phyloP scores from a whole-genome alignment of 2,329 filamentous ascomycete genomes.

The Penicillium digitatum region DNA sequence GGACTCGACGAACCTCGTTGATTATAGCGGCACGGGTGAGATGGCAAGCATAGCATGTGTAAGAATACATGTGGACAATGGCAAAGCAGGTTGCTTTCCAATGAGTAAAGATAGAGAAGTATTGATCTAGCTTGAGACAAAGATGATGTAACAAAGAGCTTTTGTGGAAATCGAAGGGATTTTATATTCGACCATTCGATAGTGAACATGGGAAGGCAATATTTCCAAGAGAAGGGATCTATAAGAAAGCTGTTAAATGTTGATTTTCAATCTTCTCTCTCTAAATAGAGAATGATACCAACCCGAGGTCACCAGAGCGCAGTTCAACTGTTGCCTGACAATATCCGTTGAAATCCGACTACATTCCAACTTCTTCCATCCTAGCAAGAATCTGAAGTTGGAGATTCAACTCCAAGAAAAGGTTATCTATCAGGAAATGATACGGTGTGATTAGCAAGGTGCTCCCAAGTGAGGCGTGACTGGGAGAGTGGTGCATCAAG shows the following conservation, averaged over 20 bases:
- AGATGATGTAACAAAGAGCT: neutral
- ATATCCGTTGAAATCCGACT: neutral
- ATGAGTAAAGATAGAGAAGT: neutral
- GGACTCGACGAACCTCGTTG: neutral
- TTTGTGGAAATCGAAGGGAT: neutral
- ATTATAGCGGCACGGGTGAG: neutral
- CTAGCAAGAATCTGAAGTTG: neutral
- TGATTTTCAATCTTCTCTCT: neutral
- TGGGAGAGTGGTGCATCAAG: neutral
- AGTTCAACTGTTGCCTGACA: neutral
- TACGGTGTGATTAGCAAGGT: neutral
- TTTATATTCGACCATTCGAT: neutral
- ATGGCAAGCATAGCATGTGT: neutral
- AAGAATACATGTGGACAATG: conserved; percentile 9
- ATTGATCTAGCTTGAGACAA: neutral
- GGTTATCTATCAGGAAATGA: neutral
- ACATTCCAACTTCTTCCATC: neutral
- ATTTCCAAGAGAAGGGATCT: neutral
- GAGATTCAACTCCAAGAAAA: neutral
- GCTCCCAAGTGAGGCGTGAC: neutral
- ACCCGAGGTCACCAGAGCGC: neutral
- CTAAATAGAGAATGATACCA: neutral
- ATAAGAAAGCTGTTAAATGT: neutral
- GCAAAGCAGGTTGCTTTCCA: conserved; percentile 22
- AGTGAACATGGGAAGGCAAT: neutral